phyloP scores from a whole-genome alignment of 805 yeast species.

The Wickerhamomyces strasburgensis region DNA sequence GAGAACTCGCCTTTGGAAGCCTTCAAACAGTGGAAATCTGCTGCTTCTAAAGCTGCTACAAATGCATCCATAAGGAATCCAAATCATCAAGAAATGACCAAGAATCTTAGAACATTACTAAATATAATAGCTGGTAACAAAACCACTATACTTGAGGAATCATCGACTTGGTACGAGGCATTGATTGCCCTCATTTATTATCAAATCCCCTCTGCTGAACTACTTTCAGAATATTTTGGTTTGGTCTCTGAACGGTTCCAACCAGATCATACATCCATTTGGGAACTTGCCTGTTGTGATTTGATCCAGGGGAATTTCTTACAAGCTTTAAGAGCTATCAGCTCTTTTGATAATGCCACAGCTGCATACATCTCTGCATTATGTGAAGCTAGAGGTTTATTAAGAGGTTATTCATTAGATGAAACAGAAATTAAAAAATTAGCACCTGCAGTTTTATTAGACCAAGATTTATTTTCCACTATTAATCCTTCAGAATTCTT shows the following conservation, averaged over 20 bases:
- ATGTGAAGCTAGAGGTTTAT: slow-evolving; percentile 58
- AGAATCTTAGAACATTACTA: slow-evolving; percentile 28
- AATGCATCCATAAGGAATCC: slow-evolving; percentile 22
- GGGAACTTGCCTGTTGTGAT: slow-evolving; percentile 55
- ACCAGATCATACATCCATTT: slow-evolving; percentile 35
- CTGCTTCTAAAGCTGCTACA: slow-evolving; percentile 22
- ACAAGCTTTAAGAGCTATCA: slow-evolving; percentile 53
- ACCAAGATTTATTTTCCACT: slow-evolving; percentile 29
- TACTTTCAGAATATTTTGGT: slow-evolving; percentile 37
- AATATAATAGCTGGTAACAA: slow-evolving; percentile 34
- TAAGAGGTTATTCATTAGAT: slow-evolving; percentile 35
- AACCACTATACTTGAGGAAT: slow-evolving; percentile 42
- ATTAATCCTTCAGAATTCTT: slow-evolving; percentile 49
- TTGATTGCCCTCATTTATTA: slow-evolving; percentile 50
- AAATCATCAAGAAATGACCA: slow-evolving; percentile 16
- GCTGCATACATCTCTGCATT: slow-evolving; percentile 59
- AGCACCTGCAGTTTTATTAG: slow-evolving; percentile 6
- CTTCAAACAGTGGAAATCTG: slow-evolving; percentile 35
- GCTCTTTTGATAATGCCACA: slow-evolving; percentile 55
- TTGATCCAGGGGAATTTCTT: slow-evolving; percentile 52
- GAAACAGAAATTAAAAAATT: slow-evolving; percentile 15
- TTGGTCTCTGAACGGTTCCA: slow-evolving; percentile 30
- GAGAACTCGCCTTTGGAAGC: slow-evolving; percentile 22
- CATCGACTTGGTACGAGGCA: slow-evolving; percentile 67
- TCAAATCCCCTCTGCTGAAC: slow-evolving; percentile 49